Percentiles rank a stretch among this genome's conserved stretches.
Conservation (phyloP, 441 rosid species). For the Adansonia gregorii region DNA sequence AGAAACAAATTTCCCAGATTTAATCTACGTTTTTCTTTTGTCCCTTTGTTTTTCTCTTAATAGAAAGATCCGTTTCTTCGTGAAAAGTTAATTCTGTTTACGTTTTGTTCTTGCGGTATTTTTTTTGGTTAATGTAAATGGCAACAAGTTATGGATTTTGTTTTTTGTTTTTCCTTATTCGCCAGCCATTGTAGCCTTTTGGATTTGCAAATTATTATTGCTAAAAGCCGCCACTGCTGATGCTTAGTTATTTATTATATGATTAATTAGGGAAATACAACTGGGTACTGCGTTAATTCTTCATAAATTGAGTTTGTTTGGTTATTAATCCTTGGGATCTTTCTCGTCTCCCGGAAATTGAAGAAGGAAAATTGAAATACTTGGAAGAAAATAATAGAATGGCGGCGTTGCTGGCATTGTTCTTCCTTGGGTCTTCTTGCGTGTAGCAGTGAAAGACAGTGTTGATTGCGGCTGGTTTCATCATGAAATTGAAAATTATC, state of each 20-base stretch:
- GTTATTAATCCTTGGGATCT: background rate
- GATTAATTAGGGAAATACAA: slow-evolving; percentile 2
- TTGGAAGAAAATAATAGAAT: background rate
- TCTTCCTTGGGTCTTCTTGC: background rate
- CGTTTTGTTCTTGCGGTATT: background rate
- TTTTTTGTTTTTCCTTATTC: background rate
- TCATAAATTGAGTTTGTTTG: background rate
- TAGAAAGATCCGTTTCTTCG: background rate
- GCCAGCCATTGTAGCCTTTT: background rate
- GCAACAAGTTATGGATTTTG: background rate
- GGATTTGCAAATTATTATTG: background rate
- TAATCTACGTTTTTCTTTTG: background rate
- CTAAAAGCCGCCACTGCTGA: background rate
- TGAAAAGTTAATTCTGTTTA: background rate
- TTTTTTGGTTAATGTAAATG: background rate
- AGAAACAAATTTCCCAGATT: background rate
- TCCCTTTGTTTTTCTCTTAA: background rate
- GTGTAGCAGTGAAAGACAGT: background rate
- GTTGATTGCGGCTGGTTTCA: background rate
- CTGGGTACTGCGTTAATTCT: background rate
- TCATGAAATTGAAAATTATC: background rate
- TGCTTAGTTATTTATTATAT: background rate
- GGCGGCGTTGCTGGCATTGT: background rate
- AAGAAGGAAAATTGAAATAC: background rate
- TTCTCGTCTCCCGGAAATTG: background rate